phyloP scores from a whole-genome alignment of 768 basidiomycete species.

The Serendipita sp. region DNA sequence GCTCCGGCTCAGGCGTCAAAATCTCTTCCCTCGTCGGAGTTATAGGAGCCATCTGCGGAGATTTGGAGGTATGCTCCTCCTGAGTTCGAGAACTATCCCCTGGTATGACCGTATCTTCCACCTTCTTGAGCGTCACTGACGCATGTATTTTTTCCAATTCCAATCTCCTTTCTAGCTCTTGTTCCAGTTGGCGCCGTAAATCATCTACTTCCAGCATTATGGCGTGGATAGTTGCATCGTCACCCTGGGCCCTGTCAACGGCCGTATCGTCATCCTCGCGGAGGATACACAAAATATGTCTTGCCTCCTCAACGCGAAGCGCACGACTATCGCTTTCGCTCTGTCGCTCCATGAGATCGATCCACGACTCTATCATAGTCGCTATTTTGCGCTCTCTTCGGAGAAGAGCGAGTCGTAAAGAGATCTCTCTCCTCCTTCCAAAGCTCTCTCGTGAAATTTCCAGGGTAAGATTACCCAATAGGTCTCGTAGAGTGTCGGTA shows the following conservation, averaged over 20 bases:
- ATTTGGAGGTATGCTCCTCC: no score
- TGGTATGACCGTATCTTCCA: background rate
- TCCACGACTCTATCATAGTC: slow-evolving; percentile 42
- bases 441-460: slow-evolving; percentile 57
- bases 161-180: slow-evolving; percentile 37
- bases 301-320: background rate
- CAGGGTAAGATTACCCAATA: slow-evolving; percentile 54
- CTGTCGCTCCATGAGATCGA: slow-evolving; percentile 13
- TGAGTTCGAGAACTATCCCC: no score
- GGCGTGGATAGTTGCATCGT: slow-evolving; percentile 27
- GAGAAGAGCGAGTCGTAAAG: slow-evolving; percentile 43
- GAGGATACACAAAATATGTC: slow-evolving; percentile 25
- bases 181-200: slow-evolving; percentile 22
- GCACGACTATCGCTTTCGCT: background rate
- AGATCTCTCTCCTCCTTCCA: slow-evolving; percentile 57
- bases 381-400: slow-evolving; percentile 47
- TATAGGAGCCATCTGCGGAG: no score
- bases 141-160: slow-evolving; percentile 24
- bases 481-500: slow-evolving; percentile 35
- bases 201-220: no score
- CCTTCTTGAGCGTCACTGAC: background rate
- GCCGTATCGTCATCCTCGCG: slow-evolving; percentile 36
- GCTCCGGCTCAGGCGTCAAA: no score
- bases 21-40: no score
- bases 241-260: slow-evolving; percentile 36